Conservation (phyloP, 139 green algal species). For the Nannochloris sp. region DNA sequence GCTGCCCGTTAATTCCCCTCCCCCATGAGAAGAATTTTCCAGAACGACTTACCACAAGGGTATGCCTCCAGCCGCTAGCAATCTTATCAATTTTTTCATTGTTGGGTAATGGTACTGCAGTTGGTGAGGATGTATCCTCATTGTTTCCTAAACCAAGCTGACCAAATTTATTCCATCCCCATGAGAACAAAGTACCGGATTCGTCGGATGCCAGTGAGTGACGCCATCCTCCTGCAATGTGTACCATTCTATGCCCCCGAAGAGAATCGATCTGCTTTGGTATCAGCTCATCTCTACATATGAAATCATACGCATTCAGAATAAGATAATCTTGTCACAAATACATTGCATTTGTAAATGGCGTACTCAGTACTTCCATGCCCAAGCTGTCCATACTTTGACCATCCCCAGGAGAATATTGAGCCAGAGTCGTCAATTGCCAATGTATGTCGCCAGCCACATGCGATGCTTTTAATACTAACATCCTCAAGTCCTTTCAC, state of each 20-base stretch:
- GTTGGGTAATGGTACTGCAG: conserved; percentile 24
- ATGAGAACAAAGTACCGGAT: conserved; percentile 54
- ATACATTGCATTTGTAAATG: not conserved
- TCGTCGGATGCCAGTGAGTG: conserved; percentile 65
- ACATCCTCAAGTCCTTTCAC: conserved; percentile 39
- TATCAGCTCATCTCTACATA: conserved; percentile 38
- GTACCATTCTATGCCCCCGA: conserved; percentile 16
- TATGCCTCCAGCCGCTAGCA: conserved; percentile 81
- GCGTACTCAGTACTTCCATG: conserved; percentile 58
- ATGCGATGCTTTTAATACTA: conserved; percentile 35
- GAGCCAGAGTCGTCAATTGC: conserved; percentile 42
- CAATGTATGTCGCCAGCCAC: conserved; percentile 77
- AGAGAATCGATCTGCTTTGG: conserved; percentile 39
- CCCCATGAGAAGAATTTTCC: conserved; percentile 74
- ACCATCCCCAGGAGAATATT: conserved; percentile 83
- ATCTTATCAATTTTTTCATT: conserved; percentile 39
- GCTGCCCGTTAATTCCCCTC: conserved; percentile 72
- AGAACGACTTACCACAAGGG: conserved; percentile 37
- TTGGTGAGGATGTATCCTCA: conserved; percentile 37
- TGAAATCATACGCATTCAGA: not conserved
- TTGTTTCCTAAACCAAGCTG: conserved; percentile 63
- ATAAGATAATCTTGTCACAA: not conserved
- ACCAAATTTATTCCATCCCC: conserved; percentile 84
- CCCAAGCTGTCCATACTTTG: conserved; percentile 85
- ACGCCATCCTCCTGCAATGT: conserved; percentile 72